Conservation (phyloP, 768 basidiomycete species). For the Candolleomyces eurysporus region DNA sequence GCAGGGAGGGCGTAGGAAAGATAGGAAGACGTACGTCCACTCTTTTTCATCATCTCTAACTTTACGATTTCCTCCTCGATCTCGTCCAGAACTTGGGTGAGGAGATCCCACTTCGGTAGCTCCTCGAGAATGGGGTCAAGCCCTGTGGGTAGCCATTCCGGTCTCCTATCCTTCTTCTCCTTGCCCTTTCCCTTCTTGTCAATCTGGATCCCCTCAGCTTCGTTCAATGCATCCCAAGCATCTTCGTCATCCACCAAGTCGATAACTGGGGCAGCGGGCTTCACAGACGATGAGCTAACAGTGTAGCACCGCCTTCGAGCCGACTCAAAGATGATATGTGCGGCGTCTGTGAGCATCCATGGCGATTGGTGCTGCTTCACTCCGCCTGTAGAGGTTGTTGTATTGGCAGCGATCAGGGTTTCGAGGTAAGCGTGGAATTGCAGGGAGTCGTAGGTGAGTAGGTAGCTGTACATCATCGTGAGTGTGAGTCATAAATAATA, state of each 20-base stretch:
- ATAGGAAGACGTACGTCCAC: slow-evolving; percentile 18
- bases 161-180: slow-evolving; percentile 26
- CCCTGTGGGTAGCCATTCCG: slow-evolving; percentile 68
- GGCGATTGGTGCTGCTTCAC: slow-evolving; percentile 70
- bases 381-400: slow-evolving; percentile 44
- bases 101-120: slow-evolving; percentile 87
- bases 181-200: slow-evolving; percentile 15
- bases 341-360: slow-evolving; percentile 92
- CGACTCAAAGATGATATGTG: slow-evolving; percentile 78
- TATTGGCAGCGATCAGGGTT: slow-evolving; percentile 67
- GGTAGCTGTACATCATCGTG: slow-evolving; percentile 49
- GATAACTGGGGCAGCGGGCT: slow-evolving; percentile 20
- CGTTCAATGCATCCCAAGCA: slow-evolving; percentile 72
- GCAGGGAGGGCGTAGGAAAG: neutral
- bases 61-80: slow-evolving; percentile 83
- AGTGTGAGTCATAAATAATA: neutral
- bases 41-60: slow-evolving; percentile 42
- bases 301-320: slow-evolving; percentile 83
- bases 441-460: slow-evolving; percentile 87
- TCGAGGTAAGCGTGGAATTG: slow-evolving; percentile 92
- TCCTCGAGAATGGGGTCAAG: slow-evolving; percentile 91
- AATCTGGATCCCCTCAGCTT: slow-evolving; percentile 41
- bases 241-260: slow-evolving; percentile 64
- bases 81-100: slow-evolving; percentile 85
- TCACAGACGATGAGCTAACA: slow-evolving; percentile 23